Percentiles rank a stretch among this genome's conserved stretches.
phyloP scores from a whole-genome alignment of 2,329 filamentous ascomycete species.

The Karstenula rhodostoma region DNA sequence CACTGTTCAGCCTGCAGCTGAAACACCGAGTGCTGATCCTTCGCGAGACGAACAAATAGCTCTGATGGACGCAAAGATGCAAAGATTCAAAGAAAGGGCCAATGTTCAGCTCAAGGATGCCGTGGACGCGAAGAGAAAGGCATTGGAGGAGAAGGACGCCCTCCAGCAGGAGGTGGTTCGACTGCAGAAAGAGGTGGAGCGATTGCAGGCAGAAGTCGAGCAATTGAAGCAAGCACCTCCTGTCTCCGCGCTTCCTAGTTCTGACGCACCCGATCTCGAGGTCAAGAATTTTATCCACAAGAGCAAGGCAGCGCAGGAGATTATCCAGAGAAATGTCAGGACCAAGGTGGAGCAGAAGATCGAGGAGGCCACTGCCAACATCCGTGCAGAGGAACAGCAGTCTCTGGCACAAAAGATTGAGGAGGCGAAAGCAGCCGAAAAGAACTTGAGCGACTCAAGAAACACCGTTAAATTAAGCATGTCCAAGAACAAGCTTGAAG shows the following conservation, averaged over 20 bases:
- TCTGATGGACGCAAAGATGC: constrained; percentile 33
- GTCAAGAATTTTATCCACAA: constrained; percentile 14
- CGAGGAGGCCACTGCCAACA: constrained; percentile 25
- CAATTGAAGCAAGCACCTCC: constrained; percentile 16
- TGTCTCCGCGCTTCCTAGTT: background rate
- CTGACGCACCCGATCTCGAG: constrained; percentile 16
- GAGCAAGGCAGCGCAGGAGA: constrained; percentile 6
- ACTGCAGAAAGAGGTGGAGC: constrained; percentile 21
- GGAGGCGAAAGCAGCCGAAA: constrained; percentile 39
- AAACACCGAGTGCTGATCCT: background rate
- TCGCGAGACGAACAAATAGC: constrained; percentile 20
- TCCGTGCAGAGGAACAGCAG: constrained; percentile 48
- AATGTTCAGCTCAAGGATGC: background rate
- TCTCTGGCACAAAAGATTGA: constrained; percentile 42
- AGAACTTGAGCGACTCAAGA: constrained; percentile 62
- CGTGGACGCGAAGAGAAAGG: background rate
- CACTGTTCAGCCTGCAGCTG: background rate
- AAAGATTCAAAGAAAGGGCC: too few relatives aligned
- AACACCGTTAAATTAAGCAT: constrained; percentile 73
- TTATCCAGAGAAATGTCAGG: constrained; percentile 52
- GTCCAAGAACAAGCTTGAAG: constrained; percentile 72
- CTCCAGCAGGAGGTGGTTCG: constrained; percentile 21
- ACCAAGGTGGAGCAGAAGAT: constrained; percentile 20
- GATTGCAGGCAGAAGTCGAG: constrained; percentile 18
- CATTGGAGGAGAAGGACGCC: constrained; percentile 39